phyloP scores from a whole-genome alignment of 2,329 filamentous ascomycete genomes.

The Colletotrichum australisinense region DNA sequence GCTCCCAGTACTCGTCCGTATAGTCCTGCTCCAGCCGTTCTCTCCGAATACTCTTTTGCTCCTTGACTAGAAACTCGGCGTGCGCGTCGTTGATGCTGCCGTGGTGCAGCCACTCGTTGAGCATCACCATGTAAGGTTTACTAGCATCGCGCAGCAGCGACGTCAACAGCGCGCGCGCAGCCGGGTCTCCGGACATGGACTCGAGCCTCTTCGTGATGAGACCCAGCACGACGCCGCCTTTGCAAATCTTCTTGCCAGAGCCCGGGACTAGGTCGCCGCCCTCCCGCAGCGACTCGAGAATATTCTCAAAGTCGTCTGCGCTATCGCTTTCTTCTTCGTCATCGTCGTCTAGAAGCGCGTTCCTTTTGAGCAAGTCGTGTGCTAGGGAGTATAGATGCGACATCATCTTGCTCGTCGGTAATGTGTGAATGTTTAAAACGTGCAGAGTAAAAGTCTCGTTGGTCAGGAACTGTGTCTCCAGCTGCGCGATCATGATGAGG shows the following conservation, averaged over 20 bases:
- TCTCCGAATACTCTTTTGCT: slow-evolving; percentile 93
- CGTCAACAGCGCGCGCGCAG: slow-evolving; percentile 84
- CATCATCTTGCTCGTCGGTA: slow-evolving; percentile 92
- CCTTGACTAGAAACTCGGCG: slow-evolving; percentile 92
- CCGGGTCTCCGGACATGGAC: slow-evolving; percentile 92
- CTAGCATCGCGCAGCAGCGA: slow-evolving; percentile 88
- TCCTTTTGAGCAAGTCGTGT: slow-evolving; percentile 88
- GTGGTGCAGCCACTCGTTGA: slow-evolving; percentile 98
- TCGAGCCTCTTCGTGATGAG: slow-evolving; percentile 87
- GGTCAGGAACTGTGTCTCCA: slow-evolving; percentile 92
- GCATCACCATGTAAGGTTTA: slow-evolving; percentile 95
- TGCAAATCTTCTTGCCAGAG: slow-evolving; percentile 90
- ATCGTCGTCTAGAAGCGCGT: slow-evolving; percentile 85
- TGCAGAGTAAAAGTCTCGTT: slow-evolving; percentile 92
- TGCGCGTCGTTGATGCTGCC: slow-evolving; percentile 95
- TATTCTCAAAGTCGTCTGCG: slow-evolving; percentile 89
- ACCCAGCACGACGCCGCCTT: slow-evolving; percentile 94
- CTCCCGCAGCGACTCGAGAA: slow-evolving; percentile 88
- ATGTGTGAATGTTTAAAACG: slow-evolving; percentile 89
- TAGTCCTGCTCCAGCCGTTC: slow-evolving; percentile 95
- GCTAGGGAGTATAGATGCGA: slow-evolving; percentile 89
- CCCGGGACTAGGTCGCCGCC: slow-evolving; percentile 85
- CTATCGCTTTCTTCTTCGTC: slow-evolving; percentile 79
- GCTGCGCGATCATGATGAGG: slow-evolving; percentile 88
- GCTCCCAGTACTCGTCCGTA: slow-evolving; percentile 99